A percentile compares a stretch with the other conserved stretches of the same genome.
phyloP scores from a whole-genome alignment of 176 grass and related monocot genomes.

The Paspalum vaginatum region DNA sequence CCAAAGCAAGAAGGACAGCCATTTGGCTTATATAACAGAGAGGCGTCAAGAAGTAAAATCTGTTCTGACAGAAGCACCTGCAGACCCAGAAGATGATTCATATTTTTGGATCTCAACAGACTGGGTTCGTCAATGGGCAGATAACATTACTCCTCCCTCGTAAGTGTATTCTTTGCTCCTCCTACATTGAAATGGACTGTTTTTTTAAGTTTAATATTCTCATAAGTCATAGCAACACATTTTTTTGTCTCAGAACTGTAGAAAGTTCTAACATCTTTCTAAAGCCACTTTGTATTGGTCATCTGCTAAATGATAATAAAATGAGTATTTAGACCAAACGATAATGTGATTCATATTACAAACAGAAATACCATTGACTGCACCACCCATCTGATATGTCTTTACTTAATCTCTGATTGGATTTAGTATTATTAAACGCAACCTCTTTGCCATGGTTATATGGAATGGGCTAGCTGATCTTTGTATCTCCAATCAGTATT shows the following conservation, averaged over 20 bases:
- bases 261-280: constrained; percentile 2
- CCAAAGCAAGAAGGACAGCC: constrained; percentile 64
- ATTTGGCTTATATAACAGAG: constrained; percentile 67
- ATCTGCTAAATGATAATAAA: background rate
- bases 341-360: background rate
- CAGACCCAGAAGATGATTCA: constrained; percentile 56
- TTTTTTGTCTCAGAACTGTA: background rate
- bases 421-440: background rate
- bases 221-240: background rate
- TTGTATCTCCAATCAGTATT: too few relatives aligned
- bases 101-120: constrained; percentile 99
- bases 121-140: constrained; percentile 97
- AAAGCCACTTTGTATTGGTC: background rate
- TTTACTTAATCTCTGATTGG: constrained; percentile 20
- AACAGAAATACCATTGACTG: background rate
- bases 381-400: constrained; percentile 1
- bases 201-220: constrained; percentile 32
- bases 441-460: background rate
- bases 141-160: constrained; percentile 69
- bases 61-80: constrained; percentile 76
- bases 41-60: constrained; percentile 91
- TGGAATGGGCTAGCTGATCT: background rate
- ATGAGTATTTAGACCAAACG: background rate
- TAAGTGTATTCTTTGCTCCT: constrained; percentile 52
- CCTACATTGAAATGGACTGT: constrained; percentile 9